Base-by-base conservation (phyloP, 352 stramenopile species). In the Thraustochytrium striatum region DNA sequence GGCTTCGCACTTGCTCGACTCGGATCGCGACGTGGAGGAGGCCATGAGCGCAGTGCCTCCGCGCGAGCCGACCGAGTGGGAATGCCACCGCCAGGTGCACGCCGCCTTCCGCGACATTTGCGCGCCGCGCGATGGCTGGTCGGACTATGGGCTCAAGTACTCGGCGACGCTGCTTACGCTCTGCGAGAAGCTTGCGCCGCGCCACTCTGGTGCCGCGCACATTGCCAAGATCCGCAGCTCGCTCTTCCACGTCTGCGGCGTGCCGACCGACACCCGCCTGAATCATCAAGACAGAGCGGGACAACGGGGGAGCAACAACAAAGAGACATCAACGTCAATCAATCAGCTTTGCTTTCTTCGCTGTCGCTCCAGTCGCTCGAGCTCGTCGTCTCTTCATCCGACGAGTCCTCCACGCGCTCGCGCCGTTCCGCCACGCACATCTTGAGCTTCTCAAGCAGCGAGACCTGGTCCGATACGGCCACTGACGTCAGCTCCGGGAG, bases 91-190 rank as follows among this genome's bases (percentile, higher is more conserved):
- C 25, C 3, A 39, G 8, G 65, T 43, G 5, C 58, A 39, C 39
- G 5, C 11, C 21, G 41, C 39, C 0, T 75, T 68, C 65, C 58
- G 68, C 2, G 25, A 70, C n/a, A 38, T 38, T 25, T 75, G 65
- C 65, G 28, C 39, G 3, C 35, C 44, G 30, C 41, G 50, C 50
- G 21, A 50, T 38, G 19, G 30, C 5, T 75, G 65, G 65, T 43
- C 65, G 5, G 65, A 75, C 41, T 75, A 75, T 32, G 43, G 30
- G 19, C 43, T 75, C 52, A 58, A 61, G 35, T 75, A 75, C 65
- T 35, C 65, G 16, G 65, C 44, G 21, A 62, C 65, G 19, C 65
- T 75, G 30, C 21, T 55, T 39, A 11, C 65, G 5, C 65, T 75
- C 47, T 75, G 65, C 39, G 65, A 75, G 32, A 3, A 35, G 5